Base-by-base conservation (phyloP, 225 moss, liverwort and hornwort genomes). In the Physcomitrellopsis africana region DNA sequence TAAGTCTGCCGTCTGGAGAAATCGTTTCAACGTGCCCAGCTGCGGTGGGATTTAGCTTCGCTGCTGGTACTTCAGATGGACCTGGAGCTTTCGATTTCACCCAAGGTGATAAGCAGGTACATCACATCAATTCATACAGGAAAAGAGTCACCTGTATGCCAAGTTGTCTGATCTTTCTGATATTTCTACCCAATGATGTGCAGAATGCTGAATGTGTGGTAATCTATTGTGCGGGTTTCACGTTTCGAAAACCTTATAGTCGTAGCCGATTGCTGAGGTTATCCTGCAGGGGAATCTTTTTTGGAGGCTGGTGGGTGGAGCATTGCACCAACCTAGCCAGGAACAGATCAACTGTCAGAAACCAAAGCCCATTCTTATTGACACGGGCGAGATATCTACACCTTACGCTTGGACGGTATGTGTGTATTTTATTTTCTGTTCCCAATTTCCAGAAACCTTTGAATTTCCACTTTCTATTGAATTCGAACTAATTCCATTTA, bases 51-150 rank as follows among this genome's bases (percentile, higher is more conserved):
- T 96, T 96, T 75, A 92, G 95, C 54, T 96, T 93, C 72, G 95
- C 93, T 69, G 91, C 86, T 32, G 93, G 95, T 56, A 96, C 95
- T 22, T 93, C 93, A 9, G 95, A 96, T 79, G 93, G 95, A 57
- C 91, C 93, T 7, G 91, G 93, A 68, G 91, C 91, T 11, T 96
- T 96, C 64, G 85, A 86, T 76, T 93, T 96, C 77, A 84, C 80
- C 2, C 93, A 96, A 81, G 95, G 91, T 18, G 95, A 96, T 53
- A 85, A 69, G 9, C 75, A 91, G 83, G 89, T 89, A 75, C 11
- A 54, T 10, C 5, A 8, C 58, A 1, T 61, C 2, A 57, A 27
- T 17, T 67, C 22, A n/a, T 5, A 48, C 2, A 7, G 5, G 8
- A 12, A 51, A 51, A 16, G 5, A 26, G 7, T 32, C 2, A n/a